A percentile compares a stretch with the other conserved stretches of the same genome.
Evolutionary conservation across 1,284 basidiomycete species (phyloP).

Genomic region (Rhodotorula sp.): DNA sequence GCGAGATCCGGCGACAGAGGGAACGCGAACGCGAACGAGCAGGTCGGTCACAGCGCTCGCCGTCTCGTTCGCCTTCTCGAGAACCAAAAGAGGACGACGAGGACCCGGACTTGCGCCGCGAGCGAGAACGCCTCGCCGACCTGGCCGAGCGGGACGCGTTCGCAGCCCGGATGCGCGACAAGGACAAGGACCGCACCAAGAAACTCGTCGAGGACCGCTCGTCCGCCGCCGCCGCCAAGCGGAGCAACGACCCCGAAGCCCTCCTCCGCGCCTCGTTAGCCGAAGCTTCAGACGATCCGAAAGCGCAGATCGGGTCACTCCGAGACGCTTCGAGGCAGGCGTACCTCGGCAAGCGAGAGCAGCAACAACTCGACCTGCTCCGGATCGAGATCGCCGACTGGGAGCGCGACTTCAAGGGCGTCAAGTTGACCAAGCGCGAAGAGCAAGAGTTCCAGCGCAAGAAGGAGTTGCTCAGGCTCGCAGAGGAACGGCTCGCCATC

Average conservation of each 20-base stretch:
- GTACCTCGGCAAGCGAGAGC: conserved; percentile 92
- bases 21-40: conserved; percentile 56
- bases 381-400: conserved; percentile 91
- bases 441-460: conserved; percentile 78
- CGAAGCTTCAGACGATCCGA: conserved; percentile 76
- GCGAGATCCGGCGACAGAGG: conserved; percentile 30
- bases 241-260: conserved; percentile 64
- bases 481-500: conserved; percentile 89
- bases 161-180: conserved; percentile 77
- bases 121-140: conserved; percentile 75
- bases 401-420: conserved; percentile 78
- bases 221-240: conserved; percentile 59
- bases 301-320: conserved; percentile 70
- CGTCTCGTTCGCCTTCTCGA: conserved; percentile 35
- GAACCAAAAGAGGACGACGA: conserved; percentile 50
- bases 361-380: conserved; percentile 91
- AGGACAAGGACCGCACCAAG: conserved; percentile 81
- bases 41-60: conserved; percentile 40
- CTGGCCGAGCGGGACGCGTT: conserved; percentile 87
- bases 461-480: conserved; percentile 85
- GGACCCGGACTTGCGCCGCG: conserved; percentile 67
- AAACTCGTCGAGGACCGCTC: conserved; percentile 82
- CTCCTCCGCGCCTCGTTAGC: conserved; percentile 63
- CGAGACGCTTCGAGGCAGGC: conserved; percentile 84
- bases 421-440: conserved; percentile 84